Evolutionary conservation across 2,329 filamentous ascomycete species (phyloP), one percentile per base, ranked within the genome.

Genomic region (Xylariaceae sp.): DNA sequence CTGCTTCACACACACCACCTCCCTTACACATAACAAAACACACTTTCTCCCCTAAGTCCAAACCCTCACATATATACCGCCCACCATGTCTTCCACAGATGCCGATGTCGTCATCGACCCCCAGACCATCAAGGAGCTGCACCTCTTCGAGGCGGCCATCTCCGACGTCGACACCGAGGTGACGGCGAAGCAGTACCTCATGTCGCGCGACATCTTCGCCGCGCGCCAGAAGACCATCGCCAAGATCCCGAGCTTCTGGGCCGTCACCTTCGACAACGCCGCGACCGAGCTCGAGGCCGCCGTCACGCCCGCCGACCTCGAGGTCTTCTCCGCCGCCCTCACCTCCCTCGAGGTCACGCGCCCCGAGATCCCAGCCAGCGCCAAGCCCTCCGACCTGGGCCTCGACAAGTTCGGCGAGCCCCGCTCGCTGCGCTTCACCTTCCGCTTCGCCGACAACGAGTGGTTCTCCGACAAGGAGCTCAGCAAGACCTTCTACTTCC

Each of bases 401-500:
- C 60, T 71, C 34, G 66, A 67, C 58, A 65, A 67, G 60, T 72
- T 71, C 53, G 86, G 85, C 69, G 85, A 87, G 66, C 87, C 87
- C 24, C 82, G 87, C 69, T 86, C 82, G 71, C 73, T 90, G 64
- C 79, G 78, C 29, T 78, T 88, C 74, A 83, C 61, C 56, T 72
- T 72, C 68, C 65, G 75, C 47, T 88, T 90, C 66, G 78, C 81
- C 53, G 76, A 79, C 48, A 90, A 90, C 73, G 78, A 83, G 28
- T 85, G 81, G 75, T 88, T 90, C 69, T 73, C 79, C 62, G 80
- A 89, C 69, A 75, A 76, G 29, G 78, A 82, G 58, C 73, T 90
- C 39, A 81, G 84, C 68, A 90, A 90, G 81, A 83, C 82, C 58
- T 88, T 90, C 73, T 86, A 82, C 76, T 88, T 82, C 77, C 81